These are phyloP conservation scores for Fraxinus dipetala DNA, from an alignment of 305 asterid species.

Conservation along the genomic window DNA sequence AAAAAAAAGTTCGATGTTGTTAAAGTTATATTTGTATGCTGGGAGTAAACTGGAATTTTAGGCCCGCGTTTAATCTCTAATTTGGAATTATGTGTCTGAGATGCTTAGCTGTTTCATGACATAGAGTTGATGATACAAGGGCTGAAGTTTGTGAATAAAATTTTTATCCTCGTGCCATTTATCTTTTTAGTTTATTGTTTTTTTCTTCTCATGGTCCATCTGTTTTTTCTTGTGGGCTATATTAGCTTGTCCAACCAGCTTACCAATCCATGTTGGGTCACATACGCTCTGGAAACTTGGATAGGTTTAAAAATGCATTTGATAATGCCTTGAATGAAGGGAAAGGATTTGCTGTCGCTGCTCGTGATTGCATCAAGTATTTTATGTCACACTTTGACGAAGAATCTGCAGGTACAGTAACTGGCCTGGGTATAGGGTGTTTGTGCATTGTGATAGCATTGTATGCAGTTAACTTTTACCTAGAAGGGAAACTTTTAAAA, in stretches of 20 bases:
- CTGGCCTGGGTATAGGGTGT: neutral
- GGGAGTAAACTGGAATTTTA: neutral
- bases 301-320: conserved; percentile 71
- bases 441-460: conserved; percentile 11
- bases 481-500: conserved; percentile 16
- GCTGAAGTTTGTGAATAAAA: neutral
- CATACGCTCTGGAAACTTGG: conserved; percentile 72
- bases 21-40: neutral
- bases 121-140: neutral
- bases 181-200: neutral
- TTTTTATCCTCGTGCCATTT: neutral
- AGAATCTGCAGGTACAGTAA: conserved; percentile 64
- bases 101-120: neutral
- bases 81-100: neutral
- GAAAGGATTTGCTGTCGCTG: conserved; percentile 79
- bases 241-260: conserved; percentile 94
- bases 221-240: conserved; percentile 17
- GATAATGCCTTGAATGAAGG: conserved; percentile 71
- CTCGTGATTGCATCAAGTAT: conserved; percentile 60
- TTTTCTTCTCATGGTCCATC: conserved; percentile 10
- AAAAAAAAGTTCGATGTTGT: neutral
- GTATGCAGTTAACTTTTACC: conserved; percentile 12
- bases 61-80: neutral
- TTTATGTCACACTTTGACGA: conserved; percentile 54
- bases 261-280: conserved; percentile 88